Evolutionary conservation across 495 filamentous ascomycete genomes (phyloP), one percentile per base, ranked within the genome.

Genomic region (Niebla homalea): DNA sequence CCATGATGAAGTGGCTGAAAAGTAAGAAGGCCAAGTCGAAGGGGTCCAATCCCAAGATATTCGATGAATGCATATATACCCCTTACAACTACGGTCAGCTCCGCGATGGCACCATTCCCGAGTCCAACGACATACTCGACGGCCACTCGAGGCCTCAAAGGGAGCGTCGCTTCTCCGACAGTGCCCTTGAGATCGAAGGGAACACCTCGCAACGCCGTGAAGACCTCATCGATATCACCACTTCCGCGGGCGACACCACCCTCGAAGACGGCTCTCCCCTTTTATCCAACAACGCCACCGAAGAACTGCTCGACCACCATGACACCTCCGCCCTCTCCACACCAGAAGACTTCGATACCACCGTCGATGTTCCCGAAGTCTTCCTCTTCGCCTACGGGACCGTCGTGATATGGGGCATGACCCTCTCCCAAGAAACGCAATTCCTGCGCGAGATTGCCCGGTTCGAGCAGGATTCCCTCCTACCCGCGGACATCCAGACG

Each of bases 371-470:
- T 2, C 89, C 90, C 0, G 92, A 98, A 64, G 75, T 96, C 10
- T 97, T 98, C 64, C 74, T 98, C 20, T 98, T 95, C 62, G 84
- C 94, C 56, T 98, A 98, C 60, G 92, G 92, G 37, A 93, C 94
- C n/a, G 85, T 95, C n/a, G 92, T 98, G n/a, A 89, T 97, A 62
- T 98, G 92, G 92, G 92, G 92, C 51, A 94, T 98, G 90, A 81
- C 85, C 1, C 66, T 83, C 7, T 70, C 76, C 7, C 81, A 98
- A 54, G 92, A 98, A 64, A 77, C 83, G 42, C 75, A 83, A 21
- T 94, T 98, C 60, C 69, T 98, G 5, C 90, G 89, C 51, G 92
- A 98, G 57, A 83, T 97, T 45, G 80, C 85, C n/a, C 94, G 90
- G 61, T 98, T 97, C 61, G 93, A 95, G 60, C 72, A 73, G 20